phyloP scores from a whole-genome alignment of 1,139 yeast species.

The Suzukiozyma palmioleophila region DNA sequence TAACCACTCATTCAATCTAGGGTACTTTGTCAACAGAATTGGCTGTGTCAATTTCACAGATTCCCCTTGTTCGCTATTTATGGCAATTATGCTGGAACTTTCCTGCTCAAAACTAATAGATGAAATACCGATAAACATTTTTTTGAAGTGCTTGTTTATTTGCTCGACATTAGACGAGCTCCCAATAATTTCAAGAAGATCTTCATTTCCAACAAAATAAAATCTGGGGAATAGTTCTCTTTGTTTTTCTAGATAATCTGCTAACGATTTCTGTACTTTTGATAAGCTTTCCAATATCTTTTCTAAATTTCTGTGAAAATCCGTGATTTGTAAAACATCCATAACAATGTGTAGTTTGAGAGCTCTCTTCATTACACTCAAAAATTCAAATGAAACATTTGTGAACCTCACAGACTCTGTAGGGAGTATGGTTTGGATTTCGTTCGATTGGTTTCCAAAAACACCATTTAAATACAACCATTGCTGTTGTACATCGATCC shows the following conservation, averaged over 20 bases:
- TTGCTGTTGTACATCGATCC: slow-evolving; percentile 86
- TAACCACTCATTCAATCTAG: slow-evolving; percentile 63
- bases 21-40: slow-evolving; percentile 39
- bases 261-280: slow-evolving; percentile 61
- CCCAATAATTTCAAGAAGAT: slow-evolving; percentile 78
- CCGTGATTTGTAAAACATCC: slow-evolving; percentile 54
- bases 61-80: slow-evolving; percentile 67
- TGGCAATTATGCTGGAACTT: slow-evolving; percentile 36
- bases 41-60: slow-evolving; percentile 38
- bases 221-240: slow-evolving; percentile 76
- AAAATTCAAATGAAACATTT: slow-evolving; percentile 59
- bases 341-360: slow-evolving; percentile 50
- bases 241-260: slow-evolving; percentile 78
- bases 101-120: slow-evolving; percentile 38
- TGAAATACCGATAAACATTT: slow-evolving; percentile 69
- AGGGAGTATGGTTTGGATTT: slow-evolving; percentile 62
- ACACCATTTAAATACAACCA: slow-evolving; percentile 87
- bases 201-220: slow-evolving; percentile 89
- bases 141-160: slow-evolving; percentile 59
- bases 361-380: slow-evolving; percentile 46
- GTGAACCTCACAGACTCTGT: slow-evolving; percentile 66
- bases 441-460: slow-evolving; percentile 50
- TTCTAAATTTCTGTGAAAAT: slow-evolving; percentile 44
- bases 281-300: slow-evolving; percentile 52
- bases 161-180: slow-evolving; percentile 46